Percentiles rank a stretch among this genome's conserved stretches.
phyloP scores from a whole-genome alignment of 2,329 filamentous ascomycete genomes.

The Neonectria ditissima region DNA sequence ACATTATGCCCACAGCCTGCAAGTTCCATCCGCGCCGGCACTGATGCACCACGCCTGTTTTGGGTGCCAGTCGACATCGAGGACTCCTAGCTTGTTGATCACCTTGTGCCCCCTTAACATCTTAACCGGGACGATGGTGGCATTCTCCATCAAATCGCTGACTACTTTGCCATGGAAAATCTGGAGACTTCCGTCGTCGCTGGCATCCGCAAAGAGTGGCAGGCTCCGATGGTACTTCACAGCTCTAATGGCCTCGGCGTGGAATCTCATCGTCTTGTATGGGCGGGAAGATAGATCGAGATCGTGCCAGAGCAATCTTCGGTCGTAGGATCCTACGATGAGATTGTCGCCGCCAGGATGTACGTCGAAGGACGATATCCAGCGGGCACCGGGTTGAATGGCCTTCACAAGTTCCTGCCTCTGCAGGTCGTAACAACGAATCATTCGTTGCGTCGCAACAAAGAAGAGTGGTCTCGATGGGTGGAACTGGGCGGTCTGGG shows the following conservation, averaged over 20 bases:
- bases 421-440: conserved; percentile 93
- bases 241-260: conserved; percentile 88
- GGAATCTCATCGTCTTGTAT: conserved; percentile 97
- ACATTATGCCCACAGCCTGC: conserved; percentile 83
- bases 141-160: conserved; percentile 94
- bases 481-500: conserved; percentile 94
- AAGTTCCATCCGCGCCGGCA: conserved; percentile 93
- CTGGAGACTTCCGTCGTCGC: conserved; percentile 93
- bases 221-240: conserved; percentile 87
- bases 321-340: conserved; percentile 94
- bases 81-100: conserved; percentile 85
- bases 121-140: conserved; percentile 95
- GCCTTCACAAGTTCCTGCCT: conserved; percentile 93
- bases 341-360: conserved; percentile 95
- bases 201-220: conserved; percentile 93
- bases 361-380: conserved; percentile 94
- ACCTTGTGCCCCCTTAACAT: conserved; percentile 92
- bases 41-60: conserved; percentile 93
- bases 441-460: conserved; percentile 92
- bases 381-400: conserved; percentile 88
- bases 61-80: conserved; percentile 97
- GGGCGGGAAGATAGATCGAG: conserved; percentile 89
- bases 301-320: conserved; percentile 95
- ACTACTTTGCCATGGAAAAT: conserved; percentile 98
- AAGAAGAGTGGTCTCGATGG: conserved; percentile 94